Base-by-base conservation (phyloP, 1,284 basidiomycete genomes). In the Ganoderma multipileum region DNA sequence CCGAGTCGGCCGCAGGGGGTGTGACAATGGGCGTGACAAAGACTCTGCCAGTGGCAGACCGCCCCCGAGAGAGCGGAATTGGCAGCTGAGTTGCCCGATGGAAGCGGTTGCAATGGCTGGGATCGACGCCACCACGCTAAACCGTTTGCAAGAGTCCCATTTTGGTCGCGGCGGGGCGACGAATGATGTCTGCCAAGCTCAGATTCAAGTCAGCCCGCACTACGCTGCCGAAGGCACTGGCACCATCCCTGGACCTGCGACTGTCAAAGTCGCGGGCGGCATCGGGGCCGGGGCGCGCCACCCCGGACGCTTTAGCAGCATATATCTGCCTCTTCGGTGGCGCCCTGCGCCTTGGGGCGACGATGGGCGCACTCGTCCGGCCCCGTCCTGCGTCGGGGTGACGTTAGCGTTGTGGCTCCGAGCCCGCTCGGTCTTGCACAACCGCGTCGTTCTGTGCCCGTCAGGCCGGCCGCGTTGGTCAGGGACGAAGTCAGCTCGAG, bases 71-170 rank as follows among this genome's bases (percentile, higher is more conserved):
- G 23, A 50, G 23, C 47, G 18, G 20, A 33, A 38, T 16, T 38
- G 30, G 55, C 55, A 57, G 55, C 55, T 58, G 33, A 33, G 33
- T 20, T 38, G 33, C 30, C 20, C 38, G 38, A 39, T 6, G 18
- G 20, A 20, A 28, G 55, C 55, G 28, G 54, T 33, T 55, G 54
- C 54, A 33, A 55, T 33, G 20, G 33, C 33, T 36, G 33, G 55
- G 33, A 58, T 58, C 55, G 33, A 58, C 55, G 55, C 55, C 55
- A 58, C 55, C 55, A 33, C 33, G 33, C 55, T 58, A 58, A 58
- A 28, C 52, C 47, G 23, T 26, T 50, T 26, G 47, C 47, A 11
- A 50, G 11, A 12, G 23, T n/a, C 38, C 38, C 16, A 42, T 42
- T 18, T 18, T 42, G 41, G 41, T 42, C 41, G 41, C 16, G 16